phyloP scores from a whole-genome alignment of 129 eudicot genomes.

The Heracleum sosnowskyi region DNA sequence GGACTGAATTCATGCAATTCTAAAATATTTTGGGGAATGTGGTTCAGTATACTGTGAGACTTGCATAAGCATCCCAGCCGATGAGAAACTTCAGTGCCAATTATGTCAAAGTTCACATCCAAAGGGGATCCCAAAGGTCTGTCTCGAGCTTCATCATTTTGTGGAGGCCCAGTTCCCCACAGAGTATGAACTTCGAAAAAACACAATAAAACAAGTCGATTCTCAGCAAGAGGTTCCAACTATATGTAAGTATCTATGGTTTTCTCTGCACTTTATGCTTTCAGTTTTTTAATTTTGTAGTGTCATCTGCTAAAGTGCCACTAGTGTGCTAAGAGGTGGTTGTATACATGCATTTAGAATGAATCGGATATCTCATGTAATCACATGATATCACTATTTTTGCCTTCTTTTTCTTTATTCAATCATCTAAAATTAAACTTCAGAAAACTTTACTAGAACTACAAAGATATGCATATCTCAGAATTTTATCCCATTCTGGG shows the following conservation, averaged over 20 bases:
- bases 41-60: constrained; percentile 52
- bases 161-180: constrained; percentile 47
- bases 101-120: constrained; percentile 61
- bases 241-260: constrained; percentile 33
- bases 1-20: constrained; percentile 3
- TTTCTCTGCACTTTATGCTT: constrained; percentile 5
- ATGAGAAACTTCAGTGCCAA: constrained; percentile 38
- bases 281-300: not conserved
- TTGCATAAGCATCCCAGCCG: constrained; percentile 37
- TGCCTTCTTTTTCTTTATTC: not conserved
- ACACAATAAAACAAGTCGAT: constrained; percentile 22
- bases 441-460: not conserved
- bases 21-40: constrained; percentile 3
- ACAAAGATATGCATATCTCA: not conserved
- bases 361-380: not conserved
- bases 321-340: not conserved
- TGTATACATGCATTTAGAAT: not conserved
- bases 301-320: not conserved
- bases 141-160: constrained; percentile 51
- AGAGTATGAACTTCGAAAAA: constrained; percentile 42
- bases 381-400: not conserved
- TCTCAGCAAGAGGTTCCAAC: constrained; percentile 19
- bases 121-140: constrained; percentile 47
- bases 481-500: not conserved
- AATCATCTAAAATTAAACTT: not conserved